A percentile compares a stretch with the other conserved stretches of the same genome.
These are phyloP conservation scores for Naganishia vishniacii DNA, from an alignment of 768 basidiomycete genomes.

Conservation along the genomic window DNA sequence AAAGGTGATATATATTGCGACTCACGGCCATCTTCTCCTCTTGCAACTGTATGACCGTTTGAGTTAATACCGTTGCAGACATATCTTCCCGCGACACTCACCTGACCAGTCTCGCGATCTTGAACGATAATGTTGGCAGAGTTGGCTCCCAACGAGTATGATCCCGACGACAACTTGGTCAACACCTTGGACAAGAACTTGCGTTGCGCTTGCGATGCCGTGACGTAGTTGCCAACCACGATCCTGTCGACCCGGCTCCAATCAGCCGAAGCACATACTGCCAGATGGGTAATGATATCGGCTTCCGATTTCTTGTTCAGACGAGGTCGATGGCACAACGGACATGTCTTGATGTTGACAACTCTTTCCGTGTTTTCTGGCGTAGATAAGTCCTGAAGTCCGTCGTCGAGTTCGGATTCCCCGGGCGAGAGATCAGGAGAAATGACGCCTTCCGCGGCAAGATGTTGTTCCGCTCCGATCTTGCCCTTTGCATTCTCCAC, in stretches of 20 bases:
- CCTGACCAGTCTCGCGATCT: conserved; percentile 70
- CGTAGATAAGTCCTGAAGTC: conserved; percentile 15
- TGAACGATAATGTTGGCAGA: conserved; percentile 98
- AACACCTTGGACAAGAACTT: conserved; percentile 95
- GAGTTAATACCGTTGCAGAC: neutral
- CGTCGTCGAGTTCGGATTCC: conserved; percentile 39
- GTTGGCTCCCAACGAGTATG: conserved; percentile 88
- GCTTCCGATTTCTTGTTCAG: conserved; percentile 80
- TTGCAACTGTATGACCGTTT: conserved; percentile 56
- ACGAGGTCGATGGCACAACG: conserved; percentile 82
- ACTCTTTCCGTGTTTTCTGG: conserved; percentile 60
- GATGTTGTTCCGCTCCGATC: conserved; percentile 14
- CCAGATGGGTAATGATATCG: conserved; percentile 95
- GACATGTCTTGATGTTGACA: conserved; percentile 92
- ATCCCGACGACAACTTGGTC: conserved; percentile 74
- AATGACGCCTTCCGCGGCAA: neutral
- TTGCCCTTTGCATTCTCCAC: conserved; percentile 22
- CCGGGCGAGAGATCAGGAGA: conserved; percentile 26
- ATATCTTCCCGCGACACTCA: conserved; percentile 36
- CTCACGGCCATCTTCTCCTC: conserved; percentile 84
- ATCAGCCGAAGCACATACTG: conserved; percentile 87
- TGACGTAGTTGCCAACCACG: conserved; percentile 89
- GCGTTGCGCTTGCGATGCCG: conserved; percentile 86
- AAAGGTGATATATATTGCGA: neutral
- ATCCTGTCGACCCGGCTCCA: conserved; percentile 85